These are phyloP conservation scores for Vickermania spadyakhi DNA, from an alignment of 208 protist genomes.

Conservation along the genomic window DNA sequence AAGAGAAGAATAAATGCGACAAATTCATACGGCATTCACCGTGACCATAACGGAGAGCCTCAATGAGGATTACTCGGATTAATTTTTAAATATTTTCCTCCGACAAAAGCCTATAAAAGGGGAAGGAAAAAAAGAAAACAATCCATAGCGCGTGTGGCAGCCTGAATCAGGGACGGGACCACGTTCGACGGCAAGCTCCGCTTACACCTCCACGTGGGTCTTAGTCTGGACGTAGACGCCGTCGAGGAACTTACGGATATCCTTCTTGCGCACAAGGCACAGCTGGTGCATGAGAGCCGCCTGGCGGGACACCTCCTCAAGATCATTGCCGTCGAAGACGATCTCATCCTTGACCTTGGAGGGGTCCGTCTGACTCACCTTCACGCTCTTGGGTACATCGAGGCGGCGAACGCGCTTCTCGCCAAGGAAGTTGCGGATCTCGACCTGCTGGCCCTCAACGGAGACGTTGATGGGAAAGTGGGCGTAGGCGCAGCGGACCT, in stretches of 20 bases:
- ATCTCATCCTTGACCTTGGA: constrained; percentile 98
- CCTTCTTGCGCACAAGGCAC: constrained; percentile 96
- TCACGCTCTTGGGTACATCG: constrained; percentile 86
- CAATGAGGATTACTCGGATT: no score
- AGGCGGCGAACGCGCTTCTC: constrained; percentile 95
- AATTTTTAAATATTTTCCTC: no score
- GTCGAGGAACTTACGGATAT: constrained; percentile 99
- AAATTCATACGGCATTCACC: no score
- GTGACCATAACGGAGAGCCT: no score
- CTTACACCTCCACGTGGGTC: constrained; percentile 67
- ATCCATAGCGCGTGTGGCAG: no score
- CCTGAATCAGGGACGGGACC: no score
- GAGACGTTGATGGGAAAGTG: constrained; percentile 99
- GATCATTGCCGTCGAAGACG: constrained; percentile 93
- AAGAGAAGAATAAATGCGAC: no score
- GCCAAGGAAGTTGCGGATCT: constrained; percentile 99
- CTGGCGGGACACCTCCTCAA: constrained; percentile 90
- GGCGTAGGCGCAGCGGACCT: constrained; percentile 98
- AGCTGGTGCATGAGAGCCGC: constrained; percentile 95
- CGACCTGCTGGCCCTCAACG: constrained; percentile 90
- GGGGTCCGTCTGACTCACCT: constrained; percentile 66
- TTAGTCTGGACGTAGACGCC: constrained; percentile 98
- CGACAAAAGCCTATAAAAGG: no score
- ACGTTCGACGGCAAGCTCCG: not conserved
- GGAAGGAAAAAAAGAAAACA: no score